Conservation (phyloP, 192 early-diverging fungal species). For the Dispira parvispora region DNA sequence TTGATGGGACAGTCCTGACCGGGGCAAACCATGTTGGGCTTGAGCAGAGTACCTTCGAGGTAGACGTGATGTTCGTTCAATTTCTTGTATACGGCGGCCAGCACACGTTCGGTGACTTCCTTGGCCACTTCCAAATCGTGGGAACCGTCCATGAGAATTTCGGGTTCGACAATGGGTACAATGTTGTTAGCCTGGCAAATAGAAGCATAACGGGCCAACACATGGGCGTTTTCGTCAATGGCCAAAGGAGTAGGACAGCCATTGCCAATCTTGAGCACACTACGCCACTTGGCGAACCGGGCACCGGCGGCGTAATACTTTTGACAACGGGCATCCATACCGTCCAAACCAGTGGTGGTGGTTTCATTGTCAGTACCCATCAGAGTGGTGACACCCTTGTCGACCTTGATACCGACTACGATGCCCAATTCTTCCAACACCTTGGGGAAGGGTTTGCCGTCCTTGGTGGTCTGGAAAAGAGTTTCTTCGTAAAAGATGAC, state of each 20-base stretch:
- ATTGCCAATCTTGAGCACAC: constrained; percentile 23
- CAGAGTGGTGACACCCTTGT: constrained; percentile 25
- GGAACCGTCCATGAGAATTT: constrained; percentile 29
- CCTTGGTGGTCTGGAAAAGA: constrained; percentile 22
- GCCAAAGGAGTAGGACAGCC: constrained; percentile 17
- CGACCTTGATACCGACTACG: constrained; percentile 27
- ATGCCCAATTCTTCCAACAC: constrained; percentile 22
- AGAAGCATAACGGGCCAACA: constrained; percentile 26
- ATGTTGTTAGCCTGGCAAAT: constrained; percentile 24
- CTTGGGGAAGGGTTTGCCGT: constrained; percentile 22
- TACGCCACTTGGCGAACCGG: constrained; percentile 28
- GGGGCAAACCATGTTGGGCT: constrained; percentile 29
- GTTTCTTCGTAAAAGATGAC: constrained; percentile 29
- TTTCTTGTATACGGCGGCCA: constrained; percentile 22
- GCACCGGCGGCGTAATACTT: constrained; percentile 27
- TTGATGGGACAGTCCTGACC: constrained; percentile 22
- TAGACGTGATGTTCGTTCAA: constrained; percentile 23
- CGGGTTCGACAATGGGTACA: constrained; percentile 30
- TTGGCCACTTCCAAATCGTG: constrained; percentile 23
- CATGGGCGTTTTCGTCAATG: constrained; percentile 25
- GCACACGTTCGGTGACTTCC: constrained; percentile 22
- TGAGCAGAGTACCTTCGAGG: constrained; percentile 27
- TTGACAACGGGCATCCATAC: constrained; percentile 19
- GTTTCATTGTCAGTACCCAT: constrained; percentile 25
- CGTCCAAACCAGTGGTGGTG: constrained; percentile 27